These are phyloP conservation scores for Lyophyllum semitale DNA, from an alignment of 768 basidiomycete genomes.

Conservation along the genomic window DNA sequence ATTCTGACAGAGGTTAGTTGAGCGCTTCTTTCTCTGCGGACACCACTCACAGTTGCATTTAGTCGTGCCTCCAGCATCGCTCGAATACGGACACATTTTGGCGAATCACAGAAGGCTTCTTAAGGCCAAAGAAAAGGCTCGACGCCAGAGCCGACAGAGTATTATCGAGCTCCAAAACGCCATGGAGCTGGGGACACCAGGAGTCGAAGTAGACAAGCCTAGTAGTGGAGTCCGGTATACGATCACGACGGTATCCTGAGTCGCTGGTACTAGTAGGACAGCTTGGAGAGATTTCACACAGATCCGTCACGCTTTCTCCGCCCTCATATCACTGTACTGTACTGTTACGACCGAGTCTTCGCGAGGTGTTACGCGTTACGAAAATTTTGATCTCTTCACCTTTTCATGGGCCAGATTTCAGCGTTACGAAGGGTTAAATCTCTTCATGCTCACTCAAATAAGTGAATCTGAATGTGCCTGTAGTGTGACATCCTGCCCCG, in stretches of 20 bases:
- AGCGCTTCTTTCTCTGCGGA: background rate
- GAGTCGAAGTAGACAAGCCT: constrained; percentile 4
- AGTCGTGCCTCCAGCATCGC: constrained; percentile 17
- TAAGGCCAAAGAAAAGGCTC: constrained; percentile 1
- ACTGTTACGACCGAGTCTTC: too few relatives aligned
- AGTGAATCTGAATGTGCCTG: too few relatives aligned
- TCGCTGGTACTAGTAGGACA: too few relatives aligned
- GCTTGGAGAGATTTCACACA: too few relatives aligned
- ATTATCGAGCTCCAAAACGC: constrained; percentile 9
- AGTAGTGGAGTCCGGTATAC: constrained; percentile 4
- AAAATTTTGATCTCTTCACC: too few relatives aligned
- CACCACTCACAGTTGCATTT: background rate
- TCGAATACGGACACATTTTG: constrained; percentile 11
- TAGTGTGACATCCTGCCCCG: too few relatives aligned
- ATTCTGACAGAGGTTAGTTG: constrained; percentile 54
- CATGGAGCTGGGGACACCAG: constrained; percentile 3
- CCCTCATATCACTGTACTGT: too few relatives aligned
- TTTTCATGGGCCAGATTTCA: too few relatives aligned
- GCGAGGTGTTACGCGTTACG: too few relatives aligned
- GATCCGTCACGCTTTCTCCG: too few relatives aligned
- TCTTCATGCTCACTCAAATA: too few relatives aligned
- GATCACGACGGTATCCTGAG: background rate
- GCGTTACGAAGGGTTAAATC: too few relatives aligned
- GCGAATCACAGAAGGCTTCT: constrained; percentile 11
- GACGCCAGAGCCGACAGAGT: constrained; percentile 14